Evolutionary conservation across 2,329 filamentous ascomycete species (phyloP).

Genomic region (Chrysosporium keratinophilum): DNA sequence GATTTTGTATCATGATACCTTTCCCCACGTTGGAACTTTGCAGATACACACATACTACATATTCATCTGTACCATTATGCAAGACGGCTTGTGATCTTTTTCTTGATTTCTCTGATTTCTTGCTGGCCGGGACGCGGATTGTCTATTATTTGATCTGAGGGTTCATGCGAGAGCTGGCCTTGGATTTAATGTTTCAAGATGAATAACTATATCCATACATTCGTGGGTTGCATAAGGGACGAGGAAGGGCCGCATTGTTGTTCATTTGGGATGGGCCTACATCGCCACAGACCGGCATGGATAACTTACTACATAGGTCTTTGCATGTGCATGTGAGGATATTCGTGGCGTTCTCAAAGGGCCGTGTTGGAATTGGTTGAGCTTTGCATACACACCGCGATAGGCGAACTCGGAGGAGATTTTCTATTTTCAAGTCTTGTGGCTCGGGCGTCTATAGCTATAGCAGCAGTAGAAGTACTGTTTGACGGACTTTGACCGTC

Average conservation of each 20-base stretch:
- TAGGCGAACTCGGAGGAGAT: not conserved
- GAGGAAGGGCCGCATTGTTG: not conserved
- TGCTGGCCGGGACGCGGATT: not conserved
- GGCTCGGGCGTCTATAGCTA: not conserved
- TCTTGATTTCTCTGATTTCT: not conserved
- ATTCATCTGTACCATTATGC: slow-evolving; percentile 1
- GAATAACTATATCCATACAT: not conserved
- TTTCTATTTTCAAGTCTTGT: not conserved
- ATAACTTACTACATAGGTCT: not conserved
- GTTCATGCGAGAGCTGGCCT: not conserved
- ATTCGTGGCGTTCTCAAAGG: slow-evolving; percentile 7
- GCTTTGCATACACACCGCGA: not conserved
- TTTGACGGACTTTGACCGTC: too few species aligned
- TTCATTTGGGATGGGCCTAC: not conserved
- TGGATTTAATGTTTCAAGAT: slow-evolving; percentile 1
- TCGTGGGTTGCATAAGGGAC: slow-evolving; percentile 1
- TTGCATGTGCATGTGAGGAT: slow-evolving; percentile 5
- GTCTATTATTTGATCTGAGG: not conserved
- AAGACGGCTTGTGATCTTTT: not conserved
- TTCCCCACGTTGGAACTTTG: not conserved
- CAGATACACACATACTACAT: not conserved
- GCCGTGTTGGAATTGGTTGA: not conserved
- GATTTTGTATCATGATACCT: not conserved
- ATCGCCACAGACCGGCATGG: not conserved
- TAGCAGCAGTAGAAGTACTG: not conserved